Evolutionary conservation across 1,284 basidiomycete species (phyloP).

Genomic region (Puccinia brachypodii): DNA sequence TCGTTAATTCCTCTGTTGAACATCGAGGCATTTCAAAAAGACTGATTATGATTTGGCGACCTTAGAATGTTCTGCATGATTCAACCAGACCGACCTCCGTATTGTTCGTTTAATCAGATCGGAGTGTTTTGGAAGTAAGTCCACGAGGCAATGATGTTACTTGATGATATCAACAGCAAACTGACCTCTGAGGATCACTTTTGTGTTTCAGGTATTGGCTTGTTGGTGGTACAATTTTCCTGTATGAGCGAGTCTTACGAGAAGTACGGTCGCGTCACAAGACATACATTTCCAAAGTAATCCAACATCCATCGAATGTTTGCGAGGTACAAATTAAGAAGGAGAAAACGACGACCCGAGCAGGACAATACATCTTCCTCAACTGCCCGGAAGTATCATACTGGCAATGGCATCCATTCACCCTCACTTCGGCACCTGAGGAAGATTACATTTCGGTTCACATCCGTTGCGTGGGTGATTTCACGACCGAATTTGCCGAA

Average conservation of each 20-base stretch:
- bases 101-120: slow-evolving; percentile 76
- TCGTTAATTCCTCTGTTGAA: neutral
- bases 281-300: slow-evolving; percentile 86
- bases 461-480: slow-evolving; percentile 77
- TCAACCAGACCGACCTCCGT: slow-evolving; percentile 79
- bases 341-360: slow-evolving; percentile 73
- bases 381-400: slow-evolving; percentile 77
- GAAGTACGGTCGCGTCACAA: slow-evolving; percentile 80
- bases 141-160: neutral
- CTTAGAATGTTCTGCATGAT: slow-evolving; percentile 88
- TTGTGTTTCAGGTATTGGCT: slow-evolving; percentile 72
- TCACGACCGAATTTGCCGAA: slow-evolving; percentile 73
- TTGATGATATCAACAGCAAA: neutral
- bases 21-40: too few species aligned
- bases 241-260: slow-evolving; percentile 77
- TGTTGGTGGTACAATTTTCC: slow-evolving; percentile 78
- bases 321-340: slow-evolving; percentile 92
- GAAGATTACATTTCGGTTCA: slow-evolving; percentile 88
- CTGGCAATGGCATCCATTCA: slow-evolving; percentile 94
- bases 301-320: slow-evolving; percentile 85
- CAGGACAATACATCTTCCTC: slow-evolving; percentile 80
- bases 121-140: slow-evolving; percentile 84
- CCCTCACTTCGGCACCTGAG: slow-evolving; percentile 77
- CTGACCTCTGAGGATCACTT: neutral
- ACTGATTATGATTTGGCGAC: slow-evolving; percentile 29